Percentiles rank a stretch among this genome's conserved stretches.
Evolutionary conservation across 305 asterid species (phyloP).

Genomic region (Fraxinus sp.): DNA sequence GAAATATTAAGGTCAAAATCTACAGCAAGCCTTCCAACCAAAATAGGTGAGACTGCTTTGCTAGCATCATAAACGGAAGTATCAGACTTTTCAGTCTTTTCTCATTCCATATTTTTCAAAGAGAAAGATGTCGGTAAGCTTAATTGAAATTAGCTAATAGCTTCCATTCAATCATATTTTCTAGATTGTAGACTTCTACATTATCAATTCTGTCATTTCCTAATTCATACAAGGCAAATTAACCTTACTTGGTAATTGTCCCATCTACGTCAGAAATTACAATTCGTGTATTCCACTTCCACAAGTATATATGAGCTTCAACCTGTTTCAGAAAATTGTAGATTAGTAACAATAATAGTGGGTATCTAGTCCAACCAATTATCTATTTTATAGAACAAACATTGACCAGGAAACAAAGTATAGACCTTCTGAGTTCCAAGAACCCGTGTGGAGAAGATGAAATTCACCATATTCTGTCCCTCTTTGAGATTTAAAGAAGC

Average conservation of each 20-base stretch:
- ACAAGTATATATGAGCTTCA: conserved; percentile 95
- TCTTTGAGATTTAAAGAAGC: conserved; percentile 77
- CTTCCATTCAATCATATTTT: background rate
- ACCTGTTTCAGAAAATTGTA: conserved; percentile 49
- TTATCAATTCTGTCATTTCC: background rate
- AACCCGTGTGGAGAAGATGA: conserved; percentile 75
- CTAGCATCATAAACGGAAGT: background rate
- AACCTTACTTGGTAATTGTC: conserved; percentile 80
- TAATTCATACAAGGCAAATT: background rate
- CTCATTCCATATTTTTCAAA: background rate
- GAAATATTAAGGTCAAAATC: background rate
- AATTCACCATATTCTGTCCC: conserved; percentile 89
- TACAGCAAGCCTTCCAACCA: background rate
- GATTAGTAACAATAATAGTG: background rate
- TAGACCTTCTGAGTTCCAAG: conserved; percentile 83
- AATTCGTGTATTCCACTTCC: conserved; percentile 95
- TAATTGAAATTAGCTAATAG: background rate
- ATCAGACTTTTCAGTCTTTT: background rate
- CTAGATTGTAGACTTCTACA: background rate
- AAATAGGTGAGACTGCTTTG: background rate
- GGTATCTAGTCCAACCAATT: background rate
- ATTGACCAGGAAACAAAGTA: conserved; percentile 12
- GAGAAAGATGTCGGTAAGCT: background rate
- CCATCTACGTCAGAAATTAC: conserved; percentile 96
- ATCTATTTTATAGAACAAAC: conserved; percentile 7